phyloP scores from a whole-genome alignment of 1,139 yeast species.

The Kurtzmaniella quercitrusa region DNA sequence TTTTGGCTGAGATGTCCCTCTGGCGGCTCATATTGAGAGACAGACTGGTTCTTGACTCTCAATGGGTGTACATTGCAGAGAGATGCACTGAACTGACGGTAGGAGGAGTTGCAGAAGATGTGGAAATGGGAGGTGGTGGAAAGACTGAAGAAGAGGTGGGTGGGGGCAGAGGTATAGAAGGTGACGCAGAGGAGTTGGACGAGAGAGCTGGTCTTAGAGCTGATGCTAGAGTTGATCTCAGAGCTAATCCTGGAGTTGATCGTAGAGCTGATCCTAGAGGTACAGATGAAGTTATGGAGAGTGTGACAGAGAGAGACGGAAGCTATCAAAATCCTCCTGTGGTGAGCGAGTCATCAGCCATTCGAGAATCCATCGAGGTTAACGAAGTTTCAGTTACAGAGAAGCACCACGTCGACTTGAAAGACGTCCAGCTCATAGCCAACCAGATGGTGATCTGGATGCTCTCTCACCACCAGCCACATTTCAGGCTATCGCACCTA shows the following conservation, averaged over 20 bases:
- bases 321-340: too few species aligned
- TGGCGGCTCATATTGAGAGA: constrained; percentile 30
- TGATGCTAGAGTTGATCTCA: too few species aligned
- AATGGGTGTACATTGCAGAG: constrained; percentile 17
- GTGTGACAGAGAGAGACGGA: too few species aligned
- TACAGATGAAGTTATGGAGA: too few species aligned
- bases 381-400: background rate
- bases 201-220: too few species aligned
- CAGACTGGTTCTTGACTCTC: constrained; percentile 16
- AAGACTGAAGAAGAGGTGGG: constrained; percentile 1
- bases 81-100: background rate
- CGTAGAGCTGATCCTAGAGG: too few species aligned
- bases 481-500: constrained; percentile 22
- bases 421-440: constrained; percentile 16
- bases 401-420: background rate
- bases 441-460: constrained; percentile 30
- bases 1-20: constrained; percentile 21
- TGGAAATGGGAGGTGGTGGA: background rate
- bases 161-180: too few species aligned
- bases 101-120: background rate
- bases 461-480: constrained; percentile 15
- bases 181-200: too few species aligned
- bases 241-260: constrained; percentile 8
- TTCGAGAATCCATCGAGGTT: background rate
- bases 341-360: too few species aligned